phyloP scores from a whole-genome alignment of 1,284 basidiomycete genomes.

The Puccinia coronata region DNA sequence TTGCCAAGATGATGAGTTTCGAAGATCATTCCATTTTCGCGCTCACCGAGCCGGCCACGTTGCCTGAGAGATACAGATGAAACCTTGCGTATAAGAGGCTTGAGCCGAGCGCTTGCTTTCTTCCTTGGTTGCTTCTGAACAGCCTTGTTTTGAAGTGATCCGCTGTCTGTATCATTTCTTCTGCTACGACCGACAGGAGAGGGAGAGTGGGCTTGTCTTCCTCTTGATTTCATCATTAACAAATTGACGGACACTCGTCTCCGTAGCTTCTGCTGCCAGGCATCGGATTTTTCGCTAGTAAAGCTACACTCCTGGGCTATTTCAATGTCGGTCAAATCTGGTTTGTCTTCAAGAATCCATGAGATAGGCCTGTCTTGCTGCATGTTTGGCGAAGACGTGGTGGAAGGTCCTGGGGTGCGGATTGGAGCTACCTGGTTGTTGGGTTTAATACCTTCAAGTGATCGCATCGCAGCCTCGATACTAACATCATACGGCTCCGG shows the following conservation, averaged over 20 bases:
- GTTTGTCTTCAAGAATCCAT: not conserved
- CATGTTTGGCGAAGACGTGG: not conserved
- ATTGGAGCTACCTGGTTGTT: not conserved
- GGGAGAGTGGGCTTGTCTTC: not conserved
- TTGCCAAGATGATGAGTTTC: not conserved
- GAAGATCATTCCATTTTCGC: not conserved
- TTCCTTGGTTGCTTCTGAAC: slow-evolving; percentile 9
- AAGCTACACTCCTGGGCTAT: not conserved
- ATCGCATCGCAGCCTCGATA: slow-evolving; percentile 28
- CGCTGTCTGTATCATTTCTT: not conserved
- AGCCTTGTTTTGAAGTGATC: not conserved
- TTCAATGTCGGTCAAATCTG: not conserved
- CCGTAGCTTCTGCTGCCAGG: slow-evolving; percentile 4
- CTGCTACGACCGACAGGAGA: not conserved
- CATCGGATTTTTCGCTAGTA: not conserved
- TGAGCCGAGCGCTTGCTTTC: slow-evolving; percentile 20
- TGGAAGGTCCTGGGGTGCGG: not conserved
- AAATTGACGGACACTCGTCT: slow-evolving; percentile 12
- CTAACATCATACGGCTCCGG: slow-evolving; percentile 4
- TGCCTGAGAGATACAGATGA: not conserved
- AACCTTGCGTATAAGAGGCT: slow-evolving; percentile 15
- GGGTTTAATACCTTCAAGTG: slow-evolving; percentile 20
- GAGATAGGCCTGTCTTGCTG: not conserved
- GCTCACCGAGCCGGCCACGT: not conserved
- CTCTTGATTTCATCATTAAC: slow-evolving; percentile 14